Conservation (phyloP, 805 yeast species). For the Schizosaccharomyces cryophilus region DNA sequence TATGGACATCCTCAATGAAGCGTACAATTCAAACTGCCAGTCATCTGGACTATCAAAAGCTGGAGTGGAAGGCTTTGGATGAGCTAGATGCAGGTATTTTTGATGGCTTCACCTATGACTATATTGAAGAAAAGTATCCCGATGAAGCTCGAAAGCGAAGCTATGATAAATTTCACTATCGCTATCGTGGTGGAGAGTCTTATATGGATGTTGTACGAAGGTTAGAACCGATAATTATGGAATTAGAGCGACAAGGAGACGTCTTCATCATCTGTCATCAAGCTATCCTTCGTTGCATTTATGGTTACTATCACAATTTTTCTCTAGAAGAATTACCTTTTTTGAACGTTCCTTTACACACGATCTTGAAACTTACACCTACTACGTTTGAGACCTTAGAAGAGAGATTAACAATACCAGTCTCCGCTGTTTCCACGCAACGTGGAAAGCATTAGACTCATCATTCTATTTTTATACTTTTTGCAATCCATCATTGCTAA, state of each 20-base stretch:
- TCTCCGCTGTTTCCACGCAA: conserved; percentile 93
- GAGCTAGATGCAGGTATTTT: conserved; percentile 95
- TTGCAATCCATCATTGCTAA: not conserved
- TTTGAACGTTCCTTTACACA: conserved; percentile 96
- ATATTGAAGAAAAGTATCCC: conserved; percentile 61
- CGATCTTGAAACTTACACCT: conserved; percentile 68
- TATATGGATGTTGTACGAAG: conserved; percentile 87
- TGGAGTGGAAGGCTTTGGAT: conserved; percentile 90
- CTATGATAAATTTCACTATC: conserved; percentile 74
- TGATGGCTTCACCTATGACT: conserved; percentile 91
- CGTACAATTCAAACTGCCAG: conserved; percentile 87
- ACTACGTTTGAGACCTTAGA: conserved; percentile 73
- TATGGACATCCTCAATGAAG: conserved; percentile 83
- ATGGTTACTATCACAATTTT: conserved; percentile 94
- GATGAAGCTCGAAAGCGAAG: conserved; percentile 91
- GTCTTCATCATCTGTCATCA: conserved; percentile 91
- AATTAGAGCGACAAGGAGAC: conserved; percentile 87
- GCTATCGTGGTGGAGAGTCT: conserved; percentile 93
- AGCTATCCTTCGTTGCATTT: conserved; percentile 85
- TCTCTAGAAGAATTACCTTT: conserved; percentile 95
- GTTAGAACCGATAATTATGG: conserved; percentile 94
- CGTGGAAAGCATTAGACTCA: conserved; percentile 16
- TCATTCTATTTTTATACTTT: not conserved
- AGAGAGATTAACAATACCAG: conserved; percentile 61
- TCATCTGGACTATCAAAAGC: conserved; percentile 50